A percentile compares a stretch with the other conserved stretches of the same genome.
phyloP scores from a whole-genome alignment of 139 green algal genomes.

The Chlorella sp. region DNA sequence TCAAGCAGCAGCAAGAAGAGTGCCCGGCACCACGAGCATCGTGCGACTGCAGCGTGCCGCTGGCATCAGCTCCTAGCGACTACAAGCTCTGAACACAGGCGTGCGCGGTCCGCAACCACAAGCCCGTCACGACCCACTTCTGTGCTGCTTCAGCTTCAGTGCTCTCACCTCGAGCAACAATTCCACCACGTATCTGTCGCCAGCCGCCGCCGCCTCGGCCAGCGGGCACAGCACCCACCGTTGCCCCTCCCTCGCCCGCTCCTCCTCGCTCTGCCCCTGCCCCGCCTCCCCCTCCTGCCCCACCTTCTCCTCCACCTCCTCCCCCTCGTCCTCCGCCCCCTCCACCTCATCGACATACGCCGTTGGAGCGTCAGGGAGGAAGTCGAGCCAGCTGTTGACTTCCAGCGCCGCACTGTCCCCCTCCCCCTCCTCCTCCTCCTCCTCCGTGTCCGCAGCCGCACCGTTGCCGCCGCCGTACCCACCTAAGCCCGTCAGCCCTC shows the following conservation, averaged over 20 bases:
- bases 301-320: neutral
- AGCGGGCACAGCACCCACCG: slow-evolving; percentile 6
- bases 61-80: too few relatives aligned
- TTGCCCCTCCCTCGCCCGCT: neutral
- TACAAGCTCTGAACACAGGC: too few relatives aligned
- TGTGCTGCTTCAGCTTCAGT: too few relatives aligned
- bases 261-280: neutral
- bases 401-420: neutral
- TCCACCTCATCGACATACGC: too few relatives aligned
- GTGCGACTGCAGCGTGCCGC: too few relatives aligned
- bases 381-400: neutral
- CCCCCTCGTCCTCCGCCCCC: neutral
- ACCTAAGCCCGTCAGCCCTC: too few relatives aligned
- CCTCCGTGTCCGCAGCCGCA: neutral
- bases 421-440: neutral
- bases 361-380: neutral
- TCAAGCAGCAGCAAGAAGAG: too few relatives aligned
- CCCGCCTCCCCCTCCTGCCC: neutral
- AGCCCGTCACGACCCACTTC: too few relatives aligned
- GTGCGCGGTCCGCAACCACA: too few relatives aligned
- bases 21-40: too few relatives aligned
- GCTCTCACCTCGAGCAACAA: slow-evolving; percentile 2
- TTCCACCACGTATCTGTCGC: slow-evolving; percentile 5
- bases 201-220: slow-evolving; percentile 1
- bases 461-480: too few relatives aligned